Evolutionary conservation across 2,329 filamentous ascomycete species (phyloP).

Genomic region (Aspergillus awamori): DNA sequence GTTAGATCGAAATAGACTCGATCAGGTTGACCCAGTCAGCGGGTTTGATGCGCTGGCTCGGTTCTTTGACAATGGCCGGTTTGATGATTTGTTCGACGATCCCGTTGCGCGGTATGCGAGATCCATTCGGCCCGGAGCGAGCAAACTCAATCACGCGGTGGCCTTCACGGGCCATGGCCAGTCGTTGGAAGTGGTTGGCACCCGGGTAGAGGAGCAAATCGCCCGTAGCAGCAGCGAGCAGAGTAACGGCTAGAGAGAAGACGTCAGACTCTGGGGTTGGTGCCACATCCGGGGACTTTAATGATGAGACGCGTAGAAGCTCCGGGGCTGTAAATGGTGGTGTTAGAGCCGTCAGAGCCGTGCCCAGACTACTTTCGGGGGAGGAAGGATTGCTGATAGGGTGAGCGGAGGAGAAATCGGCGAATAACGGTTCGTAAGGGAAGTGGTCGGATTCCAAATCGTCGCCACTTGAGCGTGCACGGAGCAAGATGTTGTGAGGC

Average conservation of each 20-base stretch:
- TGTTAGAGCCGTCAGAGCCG: constrained; percentile 45
- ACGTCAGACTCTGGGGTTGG: constrained; percentile 48
- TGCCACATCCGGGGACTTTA: constrained; percentile 36
- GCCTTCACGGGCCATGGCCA: constrained; percentile 49
- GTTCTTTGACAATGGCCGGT: constrained; percentile 45
- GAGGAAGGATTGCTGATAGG: constrained; percentile 13
- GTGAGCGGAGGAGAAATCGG: constrained; percentile 50
- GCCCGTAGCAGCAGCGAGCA: constrained; percentile 50
- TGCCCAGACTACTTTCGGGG: constrained; percentile 21
- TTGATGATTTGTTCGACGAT: constrained; percentile 43
- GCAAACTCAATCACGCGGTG: constrained; percentile 48
- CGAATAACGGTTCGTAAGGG: constrained; percentile 45
- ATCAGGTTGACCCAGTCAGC: constrained; percentile 36
- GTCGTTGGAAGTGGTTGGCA: constrained; percentile 42
- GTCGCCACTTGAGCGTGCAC: constrained; percentile 21
- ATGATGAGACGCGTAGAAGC: constrained; percentile 41
- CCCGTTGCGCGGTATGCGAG: constrained; percentile 44
- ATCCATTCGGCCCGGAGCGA: constrained; percentile 40
- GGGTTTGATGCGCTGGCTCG: constrained; percentile 35
- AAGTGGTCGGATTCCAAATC: constrained; percentile 27
- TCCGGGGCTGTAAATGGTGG: constrained; percentile 52
- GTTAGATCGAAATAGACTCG: constrained; percentile 1
- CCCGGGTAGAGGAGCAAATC: constrained; percentile 49
- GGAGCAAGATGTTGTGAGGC: constrained; percentile 49
- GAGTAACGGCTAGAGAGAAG: constrained; percentile 50